Evolutionary conservation across 306 rosid species (phyloP), one percentile per base, ranked within the genome.

Genomic region (Alnus rubra): DNA sequence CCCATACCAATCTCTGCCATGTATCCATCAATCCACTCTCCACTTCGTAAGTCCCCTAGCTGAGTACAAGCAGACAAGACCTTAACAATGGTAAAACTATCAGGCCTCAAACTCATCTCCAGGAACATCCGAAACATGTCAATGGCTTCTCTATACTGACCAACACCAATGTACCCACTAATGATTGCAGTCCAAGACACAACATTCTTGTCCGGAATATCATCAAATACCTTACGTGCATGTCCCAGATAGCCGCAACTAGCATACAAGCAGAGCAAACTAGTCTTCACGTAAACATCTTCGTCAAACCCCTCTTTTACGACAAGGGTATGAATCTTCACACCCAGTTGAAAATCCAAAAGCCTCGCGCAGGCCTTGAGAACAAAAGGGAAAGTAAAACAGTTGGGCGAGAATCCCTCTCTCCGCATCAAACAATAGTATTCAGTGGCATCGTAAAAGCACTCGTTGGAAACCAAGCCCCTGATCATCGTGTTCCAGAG

Each of bases 1-100:
- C 42, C 33, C 84, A 75, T 70, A 33, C 80, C 84, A 31, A 37
- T 76, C 72, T 81, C 80, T 44, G 5, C 65, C 64, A 76, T 81
- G 5, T 39, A 79, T 33, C 51, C 62, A 76, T 59, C 73, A 11
- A 81, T 74, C 71, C 76, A 75, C 73, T 37, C 77, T n/a, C 84
- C 84, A 81, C 47, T 53, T 16, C 33, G 23, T 54, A 81, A 69
- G 47, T 70, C 76, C 5, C 52, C 37, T 33, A 75, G 54, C 44
- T 76, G 73, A 28, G 80, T 69, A 42, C 80, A 81, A 15, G 84
- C 80, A 2, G 67, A 70, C 64, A 81, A 44, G 7, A 76, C 71
- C 0, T 70, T 76, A 1, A 71, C 76, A 67, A 67, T 67, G 0
- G 72, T 39, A 67, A 67, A 39, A 39, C 72, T 39, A 18, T 67